These are phyloP conservation scores for Penicillium aurantiogriseum DNA, from an alignment of 2,329 filamentous ascomycete genomes.

Conservation along the genomic window DNA sequence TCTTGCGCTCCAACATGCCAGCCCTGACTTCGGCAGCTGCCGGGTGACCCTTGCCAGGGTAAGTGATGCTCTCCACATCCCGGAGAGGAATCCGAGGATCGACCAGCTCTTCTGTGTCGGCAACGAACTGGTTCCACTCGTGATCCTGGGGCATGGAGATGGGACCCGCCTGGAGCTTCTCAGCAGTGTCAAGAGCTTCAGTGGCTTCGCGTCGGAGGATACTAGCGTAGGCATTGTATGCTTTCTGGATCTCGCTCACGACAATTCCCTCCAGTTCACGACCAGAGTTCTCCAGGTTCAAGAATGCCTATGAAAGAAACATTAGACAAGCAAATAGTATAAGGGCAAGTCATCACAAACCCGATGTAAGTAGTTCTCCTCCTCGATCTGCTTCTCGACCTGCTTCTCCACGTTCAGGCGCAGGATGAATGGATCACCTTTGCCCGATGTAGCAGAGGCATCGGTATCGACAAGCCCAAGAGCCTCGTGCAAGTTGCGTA, in stretches of 20 bases:
- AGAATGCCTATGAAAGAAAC: slow-evolving; percentile 65
- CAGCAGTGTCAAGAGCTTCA: slow-evolving; percentile 71
- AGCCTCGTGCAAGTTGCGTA: slow-evolving; percentile 77
- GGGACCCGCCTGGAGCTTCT: slow-evolving; percentile 78
- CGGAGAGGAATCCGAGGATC: slow-evolving; percentile 79
- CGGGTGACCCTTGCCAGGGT: slow-evolving; percentile 84
- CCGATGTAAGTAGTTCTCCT: slow-evolving; percentile 95
- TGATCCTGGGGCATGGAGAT: slow-evolving; percentile 91
- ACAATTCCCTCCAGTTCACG: slow-evolving; percentile 95
- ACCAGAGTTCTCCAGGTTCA: slow-evolving; percentile 91
- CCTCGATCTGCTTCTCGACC: slow-evolving; percentile 87
- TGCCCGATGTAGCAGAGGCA: slow-evolving; percentile 70
- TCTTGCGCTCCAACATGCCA: slow-evolving; percentile 92
- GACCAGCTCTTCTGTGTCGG: slow-evolving; percentile 78
- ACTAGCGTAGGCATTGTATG: slow-evolving; percentile 88
- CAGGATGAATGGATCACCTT: slow-evolving; percentile 88
- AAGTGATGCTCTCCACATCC: slow-evolving; percentile 77
- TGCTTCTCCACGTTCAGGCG: slow-evolving; percentile 83
- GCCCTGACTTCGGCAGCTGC: slow-evolving; percentile 81
- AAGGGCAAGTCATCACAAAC: slow-evolving; percentile 50
- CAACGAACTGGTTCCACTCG: slow-evolving; percentile 84
- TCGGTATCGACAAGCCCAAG: slow-evolving; percentile 78
- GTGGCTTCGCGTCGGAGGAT: slow-evolving; percentile 91
- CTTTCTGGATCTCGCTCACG: slow-evolving; percentile 95
- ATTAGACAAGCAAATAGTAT: slow-evolving; percentile 21